Percentiles rank a stretch among this genome's conserved stretches.
Conservation (phyloP, 805 yeast species). For the Yarrowia porcina region DNA sequence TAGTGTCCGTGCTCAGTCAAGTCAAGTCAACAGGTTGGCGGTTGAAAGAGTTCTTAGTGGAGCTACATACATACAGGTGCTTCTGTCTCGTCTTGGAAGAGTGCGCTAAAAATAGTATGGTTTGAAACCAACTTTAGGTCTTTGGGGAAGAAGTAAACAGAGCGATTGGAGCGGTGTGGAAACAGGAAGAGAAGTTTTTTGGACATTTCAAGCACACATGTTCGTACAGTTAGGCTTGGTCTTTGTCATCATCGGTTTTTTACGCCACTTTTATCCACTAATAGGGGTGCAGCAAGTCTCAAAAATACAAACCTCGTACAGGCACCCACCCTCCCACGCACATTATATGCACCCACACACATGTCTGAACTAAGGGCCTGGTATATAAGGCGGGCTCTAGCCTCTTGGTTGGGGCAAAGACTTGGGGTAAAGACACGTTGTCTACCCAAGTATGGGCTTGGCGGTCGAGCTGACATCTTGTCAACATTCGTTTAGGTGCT, state of each 20-base stretch:
- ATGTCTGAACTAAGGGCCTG: background rate
- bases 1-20: background rate
- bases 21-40: no score
- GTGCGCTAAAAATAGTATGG: slow-evolving; percentile 20
- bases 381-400: no score
- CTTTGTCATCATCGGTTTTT: no score
- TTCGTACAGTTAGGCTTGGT: no score
- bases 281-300: slow-evolving; percentile 13
- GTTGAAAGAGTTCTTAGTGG: background rate
- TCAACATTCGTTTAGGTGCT: no score
- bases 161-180: no score
- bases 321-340: background rate
- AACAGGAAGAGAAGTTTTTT: no score
- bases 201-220: no score
- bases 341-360: background rate
- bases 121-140: slow-evolving; percentile 5
- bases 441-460: no score
- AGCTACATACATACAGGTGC: background rate
- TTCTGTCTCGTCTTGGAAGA: background rate
- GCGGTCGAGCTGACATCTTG: no score
- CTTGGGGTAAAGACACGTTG: no score
- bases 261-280: background rate
- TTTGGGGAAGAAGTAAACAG: slow-evolving; percentile 25
- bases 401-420: no score
- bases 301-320: background rate